phyloP scores from a whole-genome alignment of 164 flowering plant species.

The Tinospora cordifolia region DNA sequence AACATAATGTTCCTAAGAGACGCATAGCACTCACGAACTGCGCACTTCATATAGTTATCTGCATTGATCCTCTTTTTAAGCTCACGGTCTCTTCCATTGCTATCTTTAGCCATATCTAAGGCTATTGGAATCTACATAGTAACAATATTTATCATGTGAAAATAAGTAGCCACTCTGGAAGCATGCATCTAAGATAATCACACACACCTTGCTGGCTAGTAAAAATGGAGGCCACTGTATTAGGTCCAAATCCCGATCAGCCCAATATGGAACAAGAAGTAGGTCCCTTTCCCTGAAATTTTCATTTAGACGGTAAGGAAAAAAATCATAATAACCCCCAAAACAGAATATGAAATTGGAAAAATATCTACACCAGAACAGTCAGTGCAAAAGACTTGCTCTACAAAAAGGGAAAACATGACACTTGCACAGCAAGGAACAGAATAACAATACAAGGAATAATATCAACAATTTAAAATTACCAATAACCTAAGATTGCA shows the following conservation, averaged over 20 bases:
- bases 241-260: constrained; percentile 73
- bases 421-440: not conserved
- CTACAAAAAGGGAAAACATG: not conserved
- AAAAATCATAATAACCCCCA: too few species aligned
- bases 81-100: constrained; percentile 78
- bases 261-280: constrained; percentile 96
- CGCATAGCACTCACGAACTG: constrained; percentile 82
- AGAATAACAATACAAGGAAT: not conserved
- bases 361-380: not conserved
- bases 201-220: constrained; percentile 95
- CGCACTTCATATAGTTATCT: constrained; percentile 75
- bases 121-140: constrained; percentile 80
- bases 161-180: not conserved
- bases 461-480: not conserved
- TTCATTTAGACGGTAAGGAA: too few species aligned
- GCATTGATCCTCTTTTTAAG: constrained; percentile 60
- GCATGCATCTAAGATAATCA: constrained; percentile 1
- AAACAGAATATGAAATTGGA: not conserved
- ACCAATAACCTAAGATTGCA: not conserved
- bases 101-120: constrained; percentile 96
- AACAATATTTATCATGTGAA: constrained; percentile 2
- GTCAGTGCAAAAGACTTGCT: not conserved
- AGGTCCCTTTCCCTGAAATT: constrained; percentile 78
- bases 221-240: constrained; percentile 97
- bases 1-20: constrained; percentile 65